Percentiles rank a stretch among this genome's conserved stretches.
Conservation (phyloP, 225 moss, liverwort and hornwort genomes). For the Climacium dendroides region DNA sequence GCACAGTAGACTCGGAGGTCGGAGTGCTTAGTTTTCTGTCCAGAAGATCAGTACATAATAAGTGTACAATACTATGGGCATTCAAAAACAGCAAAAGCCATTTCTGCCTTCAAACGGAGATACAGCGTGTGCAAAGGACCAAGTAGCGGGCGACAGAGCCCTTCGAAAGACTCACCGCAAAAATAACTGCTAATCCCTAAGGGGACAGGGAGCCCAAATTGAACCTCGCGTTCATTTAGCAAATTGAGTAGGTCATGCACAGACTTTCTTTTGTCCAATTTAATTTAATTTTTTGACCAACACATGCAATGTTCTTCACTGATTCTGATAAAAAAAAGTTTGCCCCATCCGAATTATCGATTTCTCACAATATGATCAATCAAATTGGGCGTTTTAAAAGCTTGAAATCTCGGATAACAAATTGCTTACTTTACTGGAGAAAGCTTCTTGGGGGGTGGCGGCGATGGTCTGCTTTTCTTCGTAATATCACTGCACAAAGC, state of each 20-base stretch:
- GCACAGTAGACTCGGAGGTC: conserved; percentile 81
- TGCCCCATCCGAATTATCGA: not conserved
- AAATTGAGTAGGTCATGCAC: not conserved
- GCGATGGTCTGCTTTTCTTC: conserved; percentile 45
- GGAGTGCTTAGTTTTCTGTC: conserved; percentile 63
- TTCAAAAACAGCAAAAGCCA: not conserved
- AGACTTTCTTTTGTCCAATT: not conserved
- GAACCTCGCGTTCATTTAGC: not conserved
- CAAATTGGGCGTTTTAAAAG: not conserved
- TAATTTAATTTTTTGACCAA: not conserved
- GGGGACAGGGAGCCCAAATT: not conserved
- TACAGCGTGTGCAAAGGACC: not conserved
- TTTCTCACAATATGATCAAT: not conserved
- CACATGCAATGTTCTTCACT: not conserved
- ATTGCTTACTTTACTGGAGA: conserved; percentile 64
- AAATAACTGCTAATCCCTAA: not conserved
- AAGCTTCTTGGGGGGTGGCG: conserved; percentile 48
- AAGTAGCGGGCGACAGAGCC: not conserved
- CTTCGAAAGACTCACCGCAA: not conserved
- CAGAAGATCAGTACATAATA: not conserved
- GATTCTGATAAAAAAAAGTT: not conserved
- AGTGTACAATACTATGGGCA: not conserved
- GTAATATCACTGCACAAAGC: conserved; percentile 36
- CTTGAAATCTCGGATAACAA: not conserved
- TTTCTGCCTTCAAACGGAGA: not conserved